phyloP scores from a whole-genome alignment of 2,329 filamentous ascomycete species.

The Diaporthe longicolla region DNA sequence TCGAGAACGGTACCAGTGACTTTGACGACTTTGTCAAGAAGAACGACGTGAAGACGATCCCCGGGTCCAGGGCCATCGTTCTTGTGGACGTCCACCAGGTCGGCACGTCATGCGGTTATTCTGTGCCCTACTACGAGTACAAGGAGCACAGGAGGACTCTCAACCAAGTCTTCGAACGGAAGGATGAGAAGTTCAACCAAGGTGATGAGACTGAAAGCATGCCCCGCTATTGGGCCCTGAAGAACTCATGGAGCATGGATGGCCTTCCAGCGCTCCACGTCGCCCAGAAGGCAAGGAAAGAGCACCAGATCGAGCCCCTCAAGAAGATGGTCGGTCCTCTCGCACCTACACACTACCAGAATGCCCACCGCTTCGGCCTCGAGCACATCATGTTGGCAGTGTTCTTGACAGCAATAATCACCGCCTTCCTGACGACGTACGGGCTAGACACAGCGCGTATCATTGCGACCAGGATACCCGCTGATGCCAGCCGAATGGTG shows the following conservation, averaged over 20 bases:
- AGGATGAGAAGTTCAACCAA: constrained; percentile 49
- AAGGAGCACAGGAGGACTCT: constrained; percentile 54
- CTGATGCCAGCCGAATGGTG: constrained; percentile 34
- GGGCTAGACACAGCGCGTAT: constrained; percentile 37
- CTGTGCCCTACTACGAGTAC: constrained; percentile 57
- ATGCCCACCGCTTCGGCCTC: constrained; percentile 21
- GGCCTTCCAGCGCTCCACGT: constrained; percentile 55
- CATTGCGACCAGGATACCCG: constrained; percentile 31
- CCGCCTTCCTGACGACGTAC: constrained; percentile 24
- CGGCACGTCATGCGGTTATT: constrained; percentile 57
- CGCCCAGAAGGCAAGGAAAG: constrained; percentile 49
- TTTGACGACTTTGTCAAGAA: constrained; percentile 54
- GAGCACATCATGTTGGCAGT: constrained; percentile 39
- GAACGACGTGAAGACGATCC: constrained; percentile 48
- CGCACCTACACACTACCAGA: constrained; percentile 45
- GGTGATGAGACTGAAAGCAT: constrained; percentile 55
- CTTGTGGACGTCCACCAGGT: constrained; percentile 57
- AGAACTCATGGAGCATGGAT: constrained; percentile 58
- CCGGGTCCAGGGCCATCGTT: constrained; percentile 54
- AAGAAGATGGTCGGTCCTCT: constrained; percentile 57
- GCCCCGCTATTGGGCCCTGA: constrained; percentile 57
- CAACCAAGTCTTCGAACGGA: constrained; percentile 52
- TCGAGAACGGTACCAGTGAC: constrained; percentile 51
- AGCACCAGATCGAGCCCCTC: constrained; percentile 53
- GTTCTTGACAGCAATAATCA: constrained; percentile 35